These are phyloP conservation scores for Pyrenula massariospora DNA, from an alignment of 495 filamentous ascomycete species.

Conservation along the genomic window DNA sequence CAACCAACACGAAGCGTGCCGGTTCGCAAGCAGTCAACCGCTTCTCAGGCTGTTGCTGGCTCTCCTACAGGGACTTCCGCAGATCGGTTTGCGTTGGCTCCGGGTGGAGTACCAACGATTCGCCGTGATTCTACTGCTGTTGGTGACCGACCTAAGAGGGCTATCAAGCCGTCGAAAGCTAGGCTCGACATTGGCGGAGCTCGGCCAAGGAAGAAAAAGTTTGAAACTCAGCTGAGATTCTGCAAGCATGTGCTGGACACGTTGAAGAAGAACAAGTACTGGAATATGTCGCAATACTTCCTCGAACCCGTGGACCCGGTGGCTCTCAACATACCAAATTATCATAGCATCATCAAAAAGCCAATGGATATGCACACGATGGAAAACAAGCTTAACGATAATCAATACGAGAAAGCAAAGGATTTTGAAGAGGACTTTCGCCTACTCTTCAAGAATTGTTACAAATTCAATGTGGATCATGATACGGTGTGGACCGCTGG, in stretches of 20 bases:
- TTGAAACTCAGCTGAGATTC: slow-evolving; percentile 77
- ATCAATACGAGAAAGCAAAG: slow-evolving; percentile 71
- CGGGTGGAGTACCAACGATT: slow-evolving; percentile 81
- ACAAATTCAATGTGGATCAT: slow-evolving; percentile 75
- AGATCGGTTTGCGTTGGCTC: slow-evolving; percentile 57
- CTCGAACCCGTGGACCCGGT: slow-evolving; percentile 81
- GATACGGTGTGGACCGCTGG: slow-evolving; percentile 63
- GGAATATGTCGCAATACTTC: slow-evolving; percentile 55
- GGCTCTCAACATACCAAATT: slow-evolving; percentile 84
- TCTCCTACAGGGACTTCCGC: slow-evolving; percentile 42
- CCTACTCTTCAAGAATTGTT: slow-evolving; percentile 81
- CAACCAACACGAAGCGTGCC: slow-evolving; percentile 16
- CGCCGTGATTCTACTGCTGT: slow-evolving; percentile 72
- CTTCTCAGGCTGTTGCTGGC: slow-evolving; percentile 21
- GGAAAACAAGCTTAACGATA: slow-evolving; percentile 57
- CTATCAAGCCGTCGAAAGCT: slow-evolving; percentile 80
- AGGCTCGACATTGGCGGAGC: slow-evolving; percentile 71
- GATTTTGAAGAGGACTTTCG: slow-evolving; percentile 78
- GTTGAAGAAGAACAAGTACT: slow-evolving; percentile 63
- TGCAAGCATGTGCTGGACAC: slow-evolving; percentile 74
- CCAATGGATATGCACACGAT: slow-evolving; percentile 90
- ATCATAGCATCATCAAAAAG: slow-evolving; percentile 86
- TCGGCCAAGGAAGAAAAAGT: slow-evolving; percentile 87
- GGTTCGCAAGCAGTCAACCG: slow-evolving; percentile 41
- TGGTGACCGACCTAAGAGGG: slow-evolving; percentile 78